These are phyloP conservation scores for Microbotryum intermedium DNA, from an alignment of 1,284 basidiomycete species.

Conservation along the genomic window DNA sequence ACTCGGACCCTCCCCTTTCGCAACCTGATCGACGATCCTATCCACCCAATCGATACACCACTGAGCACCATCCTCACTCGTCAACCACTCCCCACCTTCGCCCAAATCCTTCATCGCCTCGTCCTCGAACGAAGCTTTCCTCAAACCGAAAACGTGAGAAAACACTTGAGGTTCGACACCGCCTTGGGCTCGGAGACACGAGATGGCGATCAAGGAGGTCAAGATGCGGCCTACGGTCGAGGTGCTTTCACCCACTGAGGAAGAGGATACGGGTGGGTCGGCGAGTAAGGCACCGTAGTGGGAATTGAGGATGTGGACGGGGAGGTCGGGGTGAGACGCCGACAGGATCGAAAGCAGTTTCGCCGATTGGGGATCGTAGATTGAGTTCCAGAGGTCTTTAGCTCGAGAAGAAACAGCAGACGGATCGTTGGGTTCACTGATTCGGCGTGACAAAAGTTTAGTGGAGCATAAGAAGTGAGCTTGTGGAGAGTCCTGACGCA, in stretches of 20 bases:
- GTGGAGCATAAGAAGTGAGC: constrained; percentile 1
- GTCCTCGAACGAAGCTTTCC: constrained; percentile 53
- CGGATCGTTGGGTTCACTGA: constrained; percentile 1
- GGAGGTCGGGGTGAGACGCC: constrained; percentile 57
- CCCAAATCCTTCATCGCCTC: constrained; percentile 49
- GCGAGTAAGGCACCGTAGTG: constrained; percentile 79
- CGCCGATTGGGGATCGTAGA: constrained; percentile 80
- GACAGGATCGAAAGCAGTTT: constrained; percentile 84
- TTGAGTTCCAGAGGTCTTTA: constrained; percentile 68
- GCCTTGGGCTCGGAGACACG: constrained; percentile 75
- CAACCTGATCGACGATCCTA: constrained; percentile 60
- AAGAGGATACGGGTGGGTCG: constrained; percentile 50
- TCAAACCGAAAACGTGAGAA: constrained; percentile 86
- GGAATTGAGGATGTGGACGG: constrained; percentile 82
- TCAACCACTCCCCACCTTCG: constrained; percentile 62
- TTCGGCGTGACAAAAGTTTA: neutral
- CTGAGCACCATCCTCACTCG: constrained; percentile 77
- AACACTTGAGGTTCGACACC: constrained; percentile 83
- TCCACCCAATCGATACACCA: constrained; percentile 88
- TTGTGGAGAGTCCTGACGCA: constrained; percentile 39
- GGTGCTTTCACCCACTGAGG: constrained; percentile 39
- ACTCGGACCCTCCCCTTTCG: constrained; percentile 40
- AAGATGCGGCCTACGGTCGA: constrained; percentile 51
- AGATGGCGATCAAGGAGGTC: constrained; percentile 79
- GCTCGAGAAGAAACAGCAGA: neutral